Percentiles rank a stretch among this genome's conserved stretches.
Evolutionary conservation across 2,329 filamentous ascomycete species (phyloP).

Genomic region (Alternaria brassicicola): DNA sequence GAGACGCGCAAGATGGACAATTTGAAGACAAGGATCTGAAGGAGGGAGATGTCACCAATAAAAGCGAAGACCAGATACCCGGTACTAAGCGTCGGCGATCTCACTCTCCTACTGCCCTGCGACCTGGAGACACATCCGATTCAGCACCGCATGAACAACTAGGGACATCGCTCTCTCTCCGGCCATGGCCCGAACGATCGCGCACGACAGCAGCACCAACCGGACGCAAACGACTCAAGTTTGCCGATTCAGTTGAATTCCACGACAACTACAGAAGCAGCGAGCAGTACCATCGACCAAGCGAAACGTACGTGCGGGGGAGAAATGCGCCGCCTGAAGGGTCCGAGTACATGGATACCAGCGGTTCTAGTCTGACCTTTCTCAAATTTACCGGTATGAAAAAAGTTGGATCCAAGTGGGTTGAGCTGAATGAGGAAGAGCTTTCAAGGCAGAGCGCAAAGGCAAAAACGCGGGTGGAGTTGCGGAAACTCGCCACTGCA

Average conservation of each 20-base stretch:
- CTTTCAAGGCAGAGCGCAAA: conserved; percentile 9
- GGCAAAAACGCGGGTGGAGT: neutral
- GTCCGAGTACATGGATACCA: conserved; percentile 37
- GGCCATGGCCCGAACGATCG: conserved; percentile 10
- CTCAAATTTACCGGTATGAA: conserved; percentile 34
- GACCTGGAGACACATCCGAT: neutral
- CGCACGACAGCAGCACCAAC: conserved; percentile 8
- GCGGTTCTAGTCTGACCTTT: conserved; percentile 26
- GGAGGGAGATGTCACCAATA: neutral
- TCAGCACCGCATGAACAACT: neutral
- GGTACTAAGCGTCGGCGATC: conserved; percentile 15
- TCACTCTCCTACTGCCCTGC: conserved; percentile 8
- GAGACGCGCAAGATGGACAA: neutral
- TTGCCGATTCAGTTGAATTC: conserved; percentile 26
- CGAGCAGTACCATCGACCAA: conserved; percentile 21
- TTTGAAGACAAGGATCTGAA: neutral
- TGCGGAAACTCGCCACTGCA: neutral
- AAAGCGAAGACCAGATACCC: conserved; percentile 1
- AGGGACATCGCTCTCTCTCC: neutral
- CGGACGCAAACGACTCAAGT: conserved; percentile 28
- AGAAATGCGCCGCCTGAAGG: conserved; percentile 34
- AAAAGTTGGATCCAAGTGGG: conserved; percentile 29
- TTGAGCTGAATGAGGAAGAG: conserved; percentile 28
- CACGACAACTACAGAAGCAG: conserved; percentile 25
- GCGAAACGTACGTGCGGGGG: conserved; percentile 32